A percentile compares a stretch with the other conserved stretches of the same genome.
Evolutionary conservation across 139 green algal species (phyloP).

Genomic region (Asterochloris erici): DNA sequence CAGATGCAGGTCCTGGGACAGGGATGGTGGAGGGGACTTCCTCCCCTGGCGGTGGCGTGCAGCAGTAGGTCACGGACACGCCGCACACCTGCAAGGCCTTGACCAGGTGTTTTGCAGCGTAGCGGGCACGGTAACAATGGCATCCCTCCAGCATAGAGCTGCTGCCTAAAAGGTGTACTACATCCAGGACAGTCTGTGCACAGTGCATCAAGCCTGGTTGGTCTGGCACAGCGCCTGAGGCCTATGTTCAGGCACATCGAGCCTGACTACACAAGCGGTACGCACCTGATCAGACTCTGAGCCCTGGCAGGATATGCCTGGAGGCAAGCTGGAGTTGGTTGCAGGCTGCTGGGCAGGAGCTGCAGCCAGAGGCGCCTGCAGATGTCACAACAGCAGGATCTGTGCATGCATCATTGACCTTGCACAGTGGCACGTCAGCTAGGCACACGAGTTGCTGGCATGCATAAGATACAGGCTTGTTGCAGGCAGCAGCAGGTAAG

Average conservation of each 20-base stretch:
- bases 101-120: not conserved
- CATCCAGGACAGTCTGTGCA: not conserved
- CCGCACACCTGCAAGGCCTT: constrained; percentile 29
- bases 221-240: not conserved
- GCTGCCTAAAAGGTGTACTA: not conserved
- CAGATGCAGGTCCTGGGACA: not conserved
- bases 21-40: not conserved
- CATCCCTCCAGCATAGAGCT: not conserved
- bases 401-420: not conserved
- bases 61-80: constrained; percentile 55
- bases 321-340: not conserved
- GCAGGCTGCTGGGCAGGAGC: not conserved
- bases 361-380: not conserved
- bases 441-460: not conserved
- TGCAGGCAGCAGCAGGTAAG: not conserved
- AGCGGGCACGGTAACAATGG: not conserved
- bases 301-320: not conserved
- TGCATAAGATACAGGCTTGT: not conserved
- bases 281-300: not conserved
- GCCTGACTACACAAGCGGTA: not conserved
- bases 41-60: constrained; percentile 7
- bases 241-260: not conserved
- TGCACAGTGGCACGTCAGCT: not conserved
- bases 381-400: not conserved
- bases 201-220: not conserved